Conservation (phyloP, 441 rosid genomes). For the Viola pubescens region DNA sequence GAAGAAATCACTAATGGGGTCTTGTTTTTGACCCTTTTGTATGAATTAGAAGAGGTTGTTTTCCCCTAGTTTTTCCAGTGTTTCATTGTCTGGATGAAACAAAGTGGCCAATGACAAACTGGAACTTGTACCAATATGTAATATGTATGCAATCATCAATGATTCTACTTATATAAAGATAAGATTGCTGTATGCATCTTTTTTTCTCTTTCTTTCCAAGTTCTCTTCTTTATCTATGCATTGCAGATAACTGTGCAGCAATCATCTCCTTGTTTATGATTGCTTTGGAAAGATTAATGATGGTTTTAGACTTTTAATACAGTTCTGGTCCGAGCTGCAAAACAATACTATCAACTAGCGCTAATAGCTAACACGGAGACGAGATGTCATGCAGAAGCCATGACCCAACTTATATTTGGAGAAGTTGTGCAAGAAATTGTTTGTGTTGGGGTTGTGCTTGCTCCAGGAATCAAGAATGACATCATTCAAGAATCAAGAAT, state of each 20-base stretch:
- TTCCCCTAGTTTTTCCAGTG: conserved; percentile 10
- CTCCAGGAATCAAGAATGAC: too few species aligned
- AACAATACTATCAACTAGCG: too few species aligned
- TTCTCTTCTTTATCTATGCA: not conserved
- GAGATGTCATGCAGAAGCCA: too few species aligned
- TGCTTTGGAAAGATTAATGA: too few species aligned
- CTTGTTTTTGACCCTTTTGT: not conserved
- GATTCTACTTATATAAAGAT: conserved; percentile 18
- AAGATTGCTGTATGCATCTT: not conserved
- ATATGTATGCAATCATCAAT: conserved; percentile 13
- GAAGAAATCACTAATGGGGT: not conserved
- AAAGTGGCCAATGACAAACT: conserved; percentile 11
- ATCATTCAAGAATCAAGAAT: too few species aligned
- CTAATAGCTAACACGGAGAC: too few species aligned
- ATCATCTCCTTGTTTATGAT: not conserved
- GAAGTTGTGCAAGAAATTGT: too few species aligned
- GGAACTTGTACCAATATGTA: not conserved
- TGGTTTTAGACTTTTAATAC: too few species aligned
- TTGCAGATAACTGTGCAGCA: not conserved
- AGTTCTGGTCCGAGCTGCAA: too few species aligned
- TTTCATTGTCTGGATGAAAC: conserved; percentile 49
- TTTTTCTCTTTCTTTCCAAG: too few species aligned
- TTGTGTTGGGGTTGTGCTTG: too few species aligned
- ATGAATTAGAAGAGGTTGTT: conserved; percentile 10
- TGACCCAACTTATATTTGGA: too few species aligned